Evolutionary conservation across 345 rosid genomes (phyloP).

Genomic region (Salix arbutifolia): DNA sequence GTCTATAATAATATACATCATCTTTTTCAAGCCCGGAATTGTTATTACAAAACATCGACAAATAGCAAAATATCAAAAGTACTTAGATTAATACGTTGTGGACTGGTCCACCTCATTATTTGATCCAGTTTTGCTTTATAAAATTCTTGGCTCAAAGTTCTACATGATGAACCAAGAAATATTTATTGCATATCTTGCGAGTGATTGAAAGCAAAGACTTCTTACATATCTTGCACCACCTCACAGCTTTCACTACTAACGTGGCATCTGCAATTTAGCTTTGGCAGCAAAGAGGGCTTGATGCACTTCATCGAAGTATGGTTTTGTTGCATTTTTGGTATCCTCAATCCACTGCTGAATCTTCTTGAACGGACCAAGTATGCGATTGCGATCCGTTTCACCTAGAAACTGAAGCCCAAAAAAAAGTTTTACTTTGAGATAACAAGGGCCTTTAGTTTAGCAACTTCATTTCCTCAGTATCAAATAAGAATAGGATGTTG

Average conservation of each 20-base stretch:
- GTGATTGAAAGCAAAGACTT: neutral
- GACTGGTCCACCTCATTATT: neutral
- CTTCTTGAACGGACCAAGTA: slow-evolving; percentile 61
- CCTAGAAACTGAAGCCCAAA: slow-evolving; percentile 46
- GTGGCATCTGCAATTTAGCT: slow-evolving; percentile 31
- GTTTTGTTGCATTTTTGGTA: slow-evolving; percentile 53
- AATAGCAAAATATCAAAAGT: no score
- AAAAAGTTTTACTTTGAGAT: no score
- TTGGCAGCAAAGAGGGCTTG: slow-evolving; percentile 38
- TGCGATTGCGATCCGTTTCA: slow-evolving; percentile 46
- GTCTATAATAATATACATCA: no score
- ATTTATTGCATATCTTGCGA: neutral
- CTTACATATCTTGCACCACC: slow-evolving; percentile 1
- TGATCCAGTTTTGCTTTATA: neutral
- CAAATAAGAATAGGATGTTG: neutral
- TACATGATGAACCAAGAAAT: neutral
- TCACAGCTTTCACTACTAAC: slow-evolving; percentile 13
- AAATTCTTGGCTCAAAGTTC: neutral
- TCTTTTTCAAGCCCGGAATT: no score
- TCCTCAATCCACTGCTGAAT: slow-evolving; percentile 68
- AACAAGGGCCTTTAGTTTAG: neutral
- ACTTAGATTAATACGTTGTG: neutral
- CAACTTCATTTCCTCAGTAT: neutral
- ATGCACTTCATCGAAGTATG: slow-evolving; percentile 75
- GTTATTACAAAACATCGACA: no score